Evolutionary conservation across 331 rosid genomes (phyloP), one percentile per base, ranked within the genome.

Genomic region (Saraca asoca): DNA sequence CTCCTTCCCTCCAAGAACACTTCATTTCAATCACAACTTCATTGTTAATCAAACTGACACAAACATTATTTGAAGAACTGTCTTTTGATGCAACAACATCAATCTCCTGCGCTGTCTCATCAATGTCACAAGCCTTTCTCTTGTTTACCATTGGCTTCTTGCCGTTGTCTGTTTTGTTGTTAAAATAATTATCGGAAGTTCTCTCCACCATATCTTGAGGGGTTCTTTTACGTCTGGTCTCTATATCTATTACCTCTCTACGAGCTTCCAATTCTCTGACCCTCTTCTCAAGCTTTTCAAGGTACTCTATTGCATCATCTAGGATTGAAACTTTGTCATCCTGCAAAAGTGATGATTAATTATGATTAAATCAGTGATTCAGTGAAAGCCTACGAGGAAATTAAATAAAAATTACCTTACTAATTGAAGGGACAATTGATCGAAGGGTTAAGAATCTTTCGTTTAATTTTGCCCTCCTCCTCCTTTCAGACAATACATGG

Each of bases 301-400:
- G 73, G 53, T 91, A 82, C 46, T 81, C 83, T 75, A 88, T 88
- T 57, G 88, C 89, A 62, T 86, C 87, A 66, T 88, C 97, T 51
- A 88, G 86, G 66, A 91, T 84, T 9, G 97, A 82, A 57, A 88
- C 89, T 75, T 86, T 86, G 80, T 91, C 97, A 46, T 88, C 97
- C 97, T 88, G 82, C 62, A 77, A 2, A 62, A 69, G 54, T 66
- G 57, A 50, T 55, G 71, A 45, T 34, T 20, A 24, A 24, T 24
- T 24, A 54, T 29, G 24, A 17, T 58, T 44, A 62, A 34, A 60
- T 66, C 39, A 37, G 44, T 35, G 55, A 45, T 3, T 29, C 24
- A 48, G 37, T 56, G 24, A 53, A 57, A 20, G 68, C 68, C 18
- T 62, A 60, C 6, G 19, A 68, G 11, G 35, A 15, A 31, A 57